Base-by-base conservation (phyloP, 768 basidiomycete genomes). In the Phaffia tasmanica region DNA sequence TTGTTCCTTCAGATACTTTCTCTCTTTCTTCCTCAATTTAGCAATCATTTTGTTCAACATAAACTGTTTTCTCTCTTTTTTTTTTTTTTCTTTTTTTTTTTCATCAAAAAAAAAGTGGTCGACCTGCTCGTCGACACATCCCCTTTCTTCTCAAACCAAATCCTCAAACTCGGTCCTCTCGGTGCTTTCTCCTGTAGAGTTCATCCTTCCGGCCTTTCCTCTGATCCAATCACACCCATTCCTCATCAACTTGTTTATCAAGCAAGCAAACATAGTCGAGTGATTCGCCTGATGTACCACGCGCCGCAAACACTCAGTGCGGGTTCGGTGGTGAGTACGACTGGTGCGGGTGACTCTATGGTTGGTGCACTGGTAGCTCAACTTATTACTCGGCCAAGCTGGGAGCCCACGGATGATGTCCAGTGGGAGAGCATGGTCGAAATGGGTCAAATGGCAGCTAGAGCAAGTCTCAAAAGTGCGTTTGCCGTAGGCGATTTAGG, bases 321-420 rank as follows among this genome's bases (percentile, higher is more conserved):
- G 7, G 73, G 74, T 19, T 72, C 74, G 29, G 71, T 79, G 14
- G 77, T 85, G 25, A 92, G 86, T 70, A 88, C 89, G 11, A 97
- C 93, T 0, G 94, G 94, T 1, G 92, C 89, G 0, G 93, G 93
- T 0, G 93, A 97, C 76, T 86, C 88, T 3, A 82, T 95, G 29
- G 91, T 88, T 1, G 93, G 92, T 7, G 83, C 86, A 1, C 73
- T 95, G 35, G 75, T 93, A n/a, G 86, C 89, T 6, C 78, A 79
- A 11, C 76, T 91, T 16, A 75, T 79, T 0, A 35, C 49, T 21
- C 66, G 58, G 7, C 18, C 25, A 11, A 42, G 11, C 11, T 42
- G 35, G 35, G 35, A 42, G 29, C 53, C 23, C 4, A 54, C 15
- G 29, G 29, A 46, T 32, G 66, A 50, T 15, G 53, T 19, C 19